Evolutionary conservation across 495 filamentous ascomycete species (phyloP).

Genomic region (Neurospora sp.): DNA sequence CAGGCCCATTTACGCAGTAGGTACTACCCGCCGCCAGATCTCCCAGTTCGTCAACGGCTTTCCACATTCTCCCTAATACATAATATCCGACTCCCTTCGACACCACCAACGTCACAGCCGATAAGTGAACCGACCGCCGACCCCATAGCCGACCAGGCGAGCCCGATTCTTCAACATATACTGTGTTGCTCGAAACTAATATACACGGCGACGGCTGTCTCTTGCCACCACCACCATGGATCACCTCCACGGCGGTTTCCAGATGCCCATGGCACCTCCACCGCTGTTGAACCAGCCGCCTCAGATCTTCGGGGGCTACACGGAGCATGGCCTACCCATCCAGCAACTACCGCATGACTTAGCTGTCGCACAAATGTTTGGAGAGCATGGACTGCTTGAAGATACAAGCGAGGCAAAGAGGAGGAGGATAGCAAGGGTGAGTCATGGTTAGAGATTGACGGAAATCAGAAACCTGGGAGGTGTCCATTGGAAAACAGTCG

Average conservation of each 20-base stretch:
- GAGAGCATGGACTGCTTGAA: slow-evolving; percentile 45
- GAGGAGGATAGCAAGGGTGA: slow-evolving; percentile 83
- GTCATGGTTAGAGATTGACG: slow-evolving; percentile 3
- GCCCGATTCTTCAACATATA: not conserved
- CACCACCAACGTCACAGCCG: not conserved
- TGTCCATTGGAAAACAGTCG: not conserved
- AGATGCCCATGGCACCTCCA: slow-evolving; percentile 45
- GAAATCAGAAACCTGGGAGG: not conserved
- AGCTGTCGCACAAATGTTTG: slow-evolving; percentile 46
- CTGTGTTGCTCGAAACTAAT: not conserved
- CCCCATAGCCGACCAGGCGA: not conserved
- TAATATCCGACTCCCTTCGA: not conserved
- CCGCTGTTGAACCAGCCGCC: slow-evolving; percentile 54
- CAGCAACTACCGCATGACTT: slow-evolving; percentile 42
- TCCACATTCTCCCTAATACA: not conserved
- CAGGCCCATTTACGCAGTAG: not conserved
- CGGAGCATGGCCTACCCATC: slow-evolving; percentile 47
- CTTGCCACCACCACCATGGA: slow-evolving; percentile 29
- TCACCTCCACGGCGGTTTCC: slow-evolving; percentile 36
- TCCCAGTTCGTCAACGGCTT: not conserved
- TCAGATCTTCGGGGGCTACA: slow-evolving; percentile 59
- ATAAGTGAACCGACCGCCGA: not conserved
- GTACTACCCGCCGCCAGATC: not conserved
- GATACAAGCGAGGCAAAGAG: slow-evolving; percentile 83
- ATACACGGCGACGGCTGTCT: slow-evolving; percentile 2